Evolutionary conservation across 2,329 filamentous ascomycete species (phyloP).

Genomic region (Botrytis porri): DNA sequence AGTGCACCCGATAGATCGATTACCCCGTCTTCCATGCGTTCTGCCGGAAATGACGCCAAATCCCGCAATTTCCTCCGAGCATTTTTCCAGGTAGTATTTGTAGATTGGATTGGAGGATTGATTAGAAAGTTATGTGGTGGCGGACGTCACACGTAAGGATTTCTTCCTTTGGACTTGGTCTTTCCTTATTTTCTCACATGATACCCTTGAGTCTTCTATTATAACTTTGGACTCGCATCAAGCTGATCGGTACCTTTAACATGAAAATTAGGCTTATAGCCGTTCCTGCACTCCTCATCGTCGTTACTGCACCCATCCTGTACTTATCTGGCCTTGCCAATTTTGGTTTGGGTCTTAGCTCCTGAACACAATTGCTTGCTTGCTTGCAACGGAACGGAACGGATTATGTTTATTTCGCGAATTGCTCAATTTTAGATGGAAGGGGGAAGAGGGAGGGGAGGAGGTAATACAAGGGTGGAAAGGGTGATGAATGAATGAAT

Average conservation of each 20-base stretch:
- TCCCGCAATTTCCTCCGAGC: slow-evolving; percentile 34
- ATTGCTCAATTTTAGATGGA: neutral
- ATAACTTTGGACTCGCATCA: slow-evolving; percentile 10
- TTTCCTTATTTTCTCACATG: slow-evolving; percentile 10
- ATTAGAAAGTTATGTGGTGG: slow-evolving; percentile 34
- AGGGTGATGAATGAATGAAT: neutral
- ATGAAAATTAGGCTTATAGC: slow-evolving; percentile 31
- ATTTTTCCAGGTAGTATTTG: slow-evolving; percentile 38
- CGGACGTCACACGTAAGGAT: slow-evolving; percentile 33
- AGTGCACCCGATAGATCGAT: slow-evolving; percentile 29
- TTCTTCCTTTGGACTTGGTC: slow-evolving; percentile 16
- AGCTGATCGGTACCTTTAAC: slow-evolving; percentile 17
- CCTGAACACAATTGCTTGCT: slow-evolving; percentile 45
- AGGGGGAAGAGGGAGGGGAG: neutral
- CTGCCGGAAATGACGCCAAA: slow-evolving; percentile 29
- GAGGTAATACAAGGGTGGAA: neutral
- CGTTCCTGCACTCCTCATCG: slow-evolving; percentile 28
- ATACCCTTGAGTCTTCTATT: slow-evolving; percentile 12
- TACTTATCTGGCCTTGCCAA: slow-evolving; percentile 26
- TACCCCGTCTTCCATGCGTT: slow-evolving; percentile 35
- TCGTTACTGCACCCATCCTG: slow-evolving; percentile 30
- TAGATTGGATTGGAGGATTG: slow-evolving; percentile 40
- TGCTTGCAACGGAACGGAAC: slow-evolving; percentile 47
- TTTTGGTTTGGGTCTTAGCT: slow-evolving; percentile 11
- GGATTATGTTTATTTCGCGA: slow-evolving; percentile 55